Evolutionary conservation across 176 grass and related monocot species (phyloP), one percentile per base, ranked within the genome.

Genomic region (Poa pratensis): DNA sequence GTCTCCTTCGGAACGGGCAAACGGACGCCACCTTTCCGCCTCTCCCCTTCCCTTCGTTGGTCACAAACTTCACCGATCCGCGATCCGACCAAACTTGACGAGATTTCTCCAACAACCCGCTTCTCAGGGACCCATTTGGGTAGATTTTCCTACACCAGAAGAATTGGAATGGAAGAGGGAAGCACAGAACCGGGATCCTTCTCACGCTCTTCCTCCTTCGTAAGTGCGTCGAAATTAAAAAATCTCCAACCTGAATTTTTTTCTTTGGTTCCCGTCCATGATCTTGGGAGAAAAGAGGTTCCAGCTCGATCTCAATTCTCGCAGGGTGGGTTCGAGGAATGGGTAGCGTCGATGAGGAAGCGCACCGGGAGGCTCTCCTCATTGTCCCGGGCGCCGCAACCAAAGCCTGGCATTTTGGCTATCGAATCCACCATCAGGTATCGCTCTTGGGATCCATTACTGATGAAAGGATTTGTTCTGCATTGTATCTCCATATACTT

Each of bases 271-370:
- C 46, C 20, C 7, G n/a, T 19, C 12, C 1, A 4, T 69, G 0
- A 71, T 77, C 52, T 85, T 32, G 52, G 52, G 17, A 18, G 10
- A 5, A 62, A 52, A 14, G 45, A 8, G 49, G 43, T 46, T 9
- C 10, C 10, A 55, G 66, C 27, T 81, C 69, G 79, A 78, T 64
- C 63, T 35, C 52, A 39, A 54, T 78, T 82, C 20, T 62, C 65
- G 19, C 73, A 90, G 86, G 67, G 7, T 43, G 89, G 85, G 16
- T 91, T 91, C 61, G 92, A 88, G 77, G 92, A 97, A 82, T 93
- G 95, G 92, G 23, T 78, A 74, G 80, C 88, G 52, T 84, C 73
- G 62, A 49, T 90, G 80, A 88, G 83, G 48, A 91, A 90, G 54
- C 87, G 83, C 79, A 91, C 70, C 76, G 71, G 27, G 17, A 87